Evolutionary conservation across 352 stramenopile genomes (phyloP), one percentile per base, ranked within the genome.

Genomic region (Phytophthora ramorum): DNA sequence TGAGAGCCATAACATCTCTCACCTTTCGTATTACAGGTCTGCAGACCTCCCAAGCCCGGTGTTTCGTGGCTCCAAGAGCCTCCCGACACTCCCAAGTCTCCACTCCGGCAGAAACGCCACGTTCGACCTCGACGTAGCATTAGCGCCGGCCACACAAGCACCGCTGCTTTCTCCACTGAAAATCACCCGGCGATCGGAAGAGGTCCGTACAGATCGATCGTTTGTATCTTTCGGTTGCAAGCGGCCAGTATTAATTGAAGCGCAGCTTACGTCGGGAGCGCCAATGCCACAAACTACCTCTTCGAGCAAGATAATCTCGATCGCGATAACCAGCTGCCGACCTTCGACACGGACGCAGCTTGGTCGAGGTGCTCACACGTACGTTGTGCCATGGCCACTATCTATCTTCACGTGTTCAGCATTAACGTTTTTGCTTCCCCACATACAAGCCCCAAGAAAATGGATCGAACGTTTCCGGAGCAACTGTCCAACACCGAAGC

Each of bases 141-240:
- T 61, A 50, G 43, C 44, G 44, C 51, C 41, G 19, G 16, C 34
- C 7, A 43, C 37, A 14, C 51, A 61, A n/a, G 61, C 62, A 0
- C 45, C 69, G 13, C 61, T 71, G 52, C 63, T 83, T 17, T 81
- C 75, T 4, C 70, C 69, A 26, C 46, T 81, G 9, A 83, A 83
- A 58, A 49, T 58, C 26, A 51, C 58, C 37, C 12, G 51, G 13
- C 35, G 30, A 26, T 7, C 12, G 2, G 20, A 19, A 2, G 26
- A 7, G n/a, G 0, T 13, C 47, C 28, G 32, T 44, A 44, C 40
- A 32, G 34, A 43, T 51, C 41, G 5, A 12, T 20, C 41, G 14
- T 57, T 48, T 37, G 49, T 57, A 48, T 49, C 32, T 26, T 19
- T 16, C 28, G 32, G 12, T 7, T 37, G 32, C 22, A 34, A 46